Percentiles rank a stretch among this genome's conserved stretches.
These are phyloP conservation scores for Cyberlindnera petersonii DNA, from an alignment of 805 yeast species.

Conservation along the genomic window DNA sequence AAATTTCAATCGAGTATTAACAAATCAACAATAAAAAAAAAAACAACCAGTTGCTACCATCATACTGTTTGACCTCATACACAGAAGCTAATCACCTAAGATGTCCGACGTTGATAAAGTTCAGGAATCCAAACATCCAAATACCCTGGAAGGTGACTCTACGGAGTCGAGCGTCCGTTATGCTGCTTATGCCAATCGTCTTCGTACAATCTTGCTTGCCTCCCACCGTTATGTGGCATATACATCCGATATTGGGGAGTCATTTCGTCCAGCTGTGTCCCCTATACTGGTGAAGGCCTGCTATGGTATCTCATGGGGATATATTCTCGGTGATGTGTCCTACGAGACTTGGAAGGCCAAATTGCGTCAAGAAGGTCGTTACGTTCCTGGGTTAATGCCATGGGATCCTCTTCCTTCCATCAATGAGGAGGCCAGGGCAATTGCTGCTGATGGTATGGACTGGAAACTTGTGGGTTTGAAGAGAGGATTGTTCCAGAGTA, in stretches of 20 bases:
- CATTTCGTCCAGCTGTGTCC: constrained; percentile 78
- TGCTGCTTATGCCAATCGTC: constrained; percentile 76
- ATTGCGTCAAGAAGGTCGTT: constrained; percentile 61
- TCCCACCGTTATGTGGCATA: constrained; percentile 82
- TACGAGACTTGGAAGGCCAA: constrained; percentile 71
- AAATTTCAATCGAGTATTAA: no score
- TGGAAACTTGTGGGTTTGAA: constrained; percentile 64
- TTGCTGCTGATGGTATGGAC: constrained; percentile 45
- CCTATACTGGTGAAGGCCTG: constrained; percentile 61
- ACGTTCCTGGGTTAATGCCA: constrained; percentile 57
- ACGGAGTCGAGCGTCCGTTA: constrained; percentile 57
- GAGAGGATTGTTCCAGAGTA: constrained; percentile 74
- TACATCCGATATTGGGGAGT: constrained; percentile 83
- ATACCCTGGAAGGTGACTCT: constrained; percentile 31
- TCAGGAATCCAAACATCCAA: constrained; percentile 17
- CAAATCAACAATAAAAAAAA: no score
- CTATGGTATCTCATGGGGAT: constrained; percentile 74
- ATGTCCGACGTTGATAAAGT: constrained; percentile 11
- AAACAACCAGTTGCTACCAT: no score
- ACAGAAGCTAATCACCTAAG: background rate
- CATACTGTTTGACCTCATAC: background rate
- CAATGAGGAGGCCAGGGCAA: constrained; percentile 32
- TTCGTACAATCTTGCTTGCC: constrained; percentile 65
- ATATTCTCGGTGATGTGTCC: constrained; percentile 70
- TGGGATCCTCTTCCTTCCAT: constrained; percentile 53